Evolutionary conservation across 208 protist genomes (phyloP), one percentile per base, ranked within the genome.

Genomic region (Zelonia costaricensis): DNA sequence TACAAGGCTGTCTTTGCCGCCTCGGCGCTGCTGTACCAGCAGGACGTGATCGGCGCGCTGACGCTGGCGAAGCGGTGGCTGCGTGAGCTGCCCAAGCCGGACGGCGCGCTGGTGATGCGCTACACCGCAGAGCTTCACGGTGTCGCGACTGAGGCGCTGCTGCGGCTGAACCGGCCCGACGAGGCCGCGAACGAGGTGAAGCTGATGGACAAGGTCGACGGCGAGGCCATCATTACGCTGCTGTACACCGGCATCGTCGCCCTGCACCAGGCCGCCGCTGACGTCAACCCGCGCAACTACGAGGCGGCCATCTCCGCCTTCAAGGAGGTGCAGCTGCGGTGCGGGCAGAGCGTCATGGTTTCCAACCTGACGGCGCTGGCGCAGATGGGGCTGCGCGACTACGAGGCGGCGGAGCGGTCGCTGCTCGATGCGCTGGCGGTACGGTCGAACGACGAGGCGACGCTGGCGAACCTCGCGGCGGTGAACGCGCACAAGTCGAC

Each of bases 121-220:
- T 58, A 70, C 23, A 60, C 71, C 4, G 39, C 90, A 16, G 84
- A 94, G 60, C 74, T 95, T 13, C 82, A 79, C 43, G 68, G 58
- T 18, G 42, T 94, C 0, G 76, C 82, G 25, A 74, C 86, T 16
- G 87, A 95, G 54, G 75, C 72, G 7, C 62, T 94, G 30, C 74
- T 97, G 31, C 58, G 75, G 5, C 62, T 97, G 36, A 76, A 93
- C 65, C 78, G 90, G 8, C 38, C 71, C 9, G 94, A 97, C 38
- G 64, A 91, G 48, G 92, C 94, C 1, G 60, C 72, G 20, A 54
- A 64, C 13, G 80, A 94, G 69, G 73, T 94, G 18, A 72, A 79
- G 39, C 52, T 23, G 16, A 97, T 98, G 91, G 78, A 90, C 56
- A 59, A 84, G 45, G n/a, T 83, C 20, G 85, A 97, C 66, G 83